These are phyloP conservation scores for Fusarium sp. DNA, from an alignment of 2,329 filamentous ascomycete genomes.

Conservation along the genomic window DNA sequence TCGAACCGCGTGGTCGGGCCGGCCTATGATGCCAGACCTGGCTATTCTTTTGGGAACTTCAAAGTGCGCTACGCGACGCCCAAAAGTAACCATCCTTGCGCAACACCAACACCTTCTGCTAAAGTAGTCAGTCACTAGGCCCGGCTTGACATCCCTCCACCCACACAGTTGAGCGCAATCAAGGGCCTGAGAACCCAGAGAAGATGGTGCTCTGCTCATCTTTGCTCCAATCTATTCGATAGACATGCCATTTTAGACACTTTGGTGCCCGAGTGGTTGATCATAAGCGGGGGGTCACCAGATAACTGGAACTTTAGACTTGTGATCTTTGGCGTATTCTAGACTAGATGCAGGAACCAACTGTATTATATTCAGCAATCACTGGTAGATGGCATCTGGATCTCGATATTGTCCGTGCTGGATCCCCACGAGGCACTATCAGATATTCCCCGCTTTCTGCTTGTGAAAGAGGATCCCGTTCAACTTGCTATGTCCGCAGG, in stretches of 20 bases:
- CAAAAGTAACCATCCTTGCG: constrained; percentile 37
- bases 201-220: constrained; percentile 34
- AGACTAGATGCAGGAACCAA: constrained; percentile 40
- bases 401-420: constrained; percentile 2
- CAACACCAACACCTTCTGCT: neutral
- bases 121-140: constrained; percentile 18
- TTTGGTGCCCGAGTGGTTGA: constrained; percentile 17
- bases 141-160: constrained; percentile 30
- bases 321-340: constrained; percentile 24
- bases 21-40: constrained; percentile 44
- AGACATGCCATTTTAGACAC: neutral
- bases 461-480: neutral
- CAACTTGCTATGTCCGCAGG: neutral
- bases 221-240: constrained; percentile 17
- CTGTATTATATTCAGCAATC: constrained; percentile 17
- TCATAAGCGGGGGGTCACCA: constrained; percentile 34
- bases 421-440: neutral
- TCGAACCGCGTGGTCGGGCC: constrained; percentile 34
- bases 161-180: constrained; percentile 24
- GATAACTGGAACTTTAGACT: constrained; percentile 30
- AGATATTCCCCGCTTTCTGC: constrained; percentile 11
- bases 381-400: constrained; percentile 25
- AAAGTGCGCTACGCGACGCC: constrained; percentile 32
- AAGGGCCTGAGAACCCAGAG: constrained; percentile 13
- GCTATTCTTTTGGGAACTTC: constrained; percentile 30